Conservation (phyloP, 202 grass and related monocot genomes). For the Panicum hallii region DNA sequence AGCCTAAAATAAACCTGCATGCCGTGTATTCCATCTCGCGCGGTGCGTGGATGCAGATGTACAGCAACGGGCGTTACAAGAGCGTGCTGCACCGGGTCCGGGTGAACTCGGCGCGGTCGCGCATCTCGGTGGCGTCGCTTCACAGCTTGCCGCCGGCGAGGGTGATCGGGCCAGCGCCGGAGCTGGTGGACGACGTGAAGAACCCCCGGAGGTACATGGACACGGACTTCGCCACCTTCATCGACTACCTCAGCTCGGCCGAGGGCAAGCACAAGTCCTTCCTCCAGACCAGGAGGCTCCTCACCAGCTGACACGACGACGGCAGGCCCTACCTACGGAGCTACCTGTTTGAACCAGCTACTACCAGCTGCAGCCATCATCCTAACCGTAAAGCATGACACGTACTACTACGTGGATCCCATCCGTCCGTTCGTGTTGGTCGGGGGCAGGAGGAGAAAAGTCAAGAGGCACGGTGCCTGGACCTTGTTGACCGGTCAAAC, state of each 20-base stretch:
- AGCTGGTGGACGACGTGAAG: conserved; percentile 47
- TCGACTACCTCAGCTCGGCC: conserved; percentile 52
- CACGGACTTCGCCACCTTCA: conserved; percentile 71
- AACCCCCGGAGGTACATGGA: conserved; percentile 61
- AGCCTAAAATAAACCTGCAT: too few species aligned
- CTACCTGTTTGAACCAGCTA: too few species aligned
- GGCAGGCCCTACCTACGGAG: too few species aligned
- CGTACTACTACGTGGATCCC: too few species aligned
- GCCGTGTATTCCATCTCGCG: too few species aligned
- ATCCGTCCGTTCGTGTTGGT: background rate
- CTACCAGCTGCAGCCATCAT: background rate
- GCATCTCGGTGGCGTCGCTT: conserved; percentile 74
- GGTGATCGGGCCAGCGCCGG: conserved; percentile 57
- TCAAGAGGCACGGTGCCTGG: background rate
- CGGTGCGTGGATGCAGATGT: conserved; percentile 48
- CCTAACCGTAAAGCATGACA: background rate
- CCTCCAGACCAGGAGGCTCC: conserved; percentile 60
- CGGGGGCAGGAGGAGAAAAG: background rate
- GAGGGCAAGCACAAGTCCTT: conserved; percentile 73
- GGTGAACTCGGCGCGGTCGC: conserved; percentile 48
- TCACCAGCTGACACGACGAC: background rate
- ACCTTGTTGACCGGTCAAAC: background rate
- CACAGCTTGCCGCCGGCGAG: conserved; percentile 67
- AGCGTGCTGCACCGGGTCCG: conserved; percentile 74
- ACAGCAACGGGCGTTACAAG: conserved; percentile 74